Evolutionary conservation across 106 monocot genomes (phyloP).

Genomic region (Allium cepa): DNA sequence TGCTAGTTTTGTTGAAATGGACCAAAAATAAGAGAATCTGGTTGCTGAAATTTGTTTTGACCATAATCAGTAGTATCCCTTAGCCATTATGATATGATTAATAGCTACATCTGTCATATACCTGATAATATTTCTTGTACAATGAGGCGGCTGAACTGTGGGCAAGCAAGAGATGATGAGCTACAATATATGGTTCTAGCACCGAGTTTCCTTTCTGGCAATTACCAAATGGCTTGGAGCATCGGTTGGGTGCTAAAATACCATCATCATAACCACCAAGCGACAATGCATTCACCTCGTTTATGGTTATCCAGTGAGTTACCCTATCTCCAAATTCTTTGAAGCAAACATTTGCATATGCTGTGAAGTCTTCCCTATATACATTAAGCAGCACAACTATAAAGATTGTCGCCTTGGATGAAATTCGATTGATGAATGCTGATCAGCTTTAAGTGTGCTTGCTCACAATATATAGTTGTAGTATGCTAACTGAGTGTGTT

Average conservation of each 20-base stretch:
- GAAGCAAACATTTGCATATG: slow-evolving; percentile 52
- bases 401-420: too few relatives aligned
- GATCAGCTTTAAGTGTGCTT: too few relatives aligned
- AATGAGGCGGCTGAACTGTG: slow-evolving; percentile 25
- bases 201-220: slow-evolving; percentile 24
- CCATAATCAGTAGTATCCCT: too few relatives aligned
- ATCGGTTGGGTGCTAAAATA: slow-evolving; percentile 11
- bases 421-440: too few relatives aligned
- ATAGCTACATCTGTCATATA: not conserved
- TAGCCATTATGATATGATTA: too few relatives aligned
- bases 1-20: too few relatives aligned
- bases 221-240: slow-evolving; percentile 28
- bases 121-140: slow-evolving; percentile 35
- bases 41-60: too few relatives aligned
- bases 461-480: too few relatives aligned
- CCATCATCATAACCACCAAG: slow-evolving; percentile 15
- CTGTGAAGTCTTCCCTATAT: slow-evolving; percentile 54
- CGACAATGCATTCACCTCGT: slow-evolving; percentile 16
- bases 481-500: too few relatives aligned
- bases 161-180: slow-evolving; percentile 25
- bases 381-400: not conserved
- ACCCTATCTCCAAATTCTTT: slow-evolving; percentile 30
- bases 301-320: slow-evolving; percentile 21
- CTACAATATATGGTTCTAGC: slow-evolving; percentile 24
- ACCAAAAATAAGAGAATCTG: too few relatives aligned